Conservation (phyloP, 2,329 filamentous ascomycete genomes). For the Juglanconis juglandina region DNA sequence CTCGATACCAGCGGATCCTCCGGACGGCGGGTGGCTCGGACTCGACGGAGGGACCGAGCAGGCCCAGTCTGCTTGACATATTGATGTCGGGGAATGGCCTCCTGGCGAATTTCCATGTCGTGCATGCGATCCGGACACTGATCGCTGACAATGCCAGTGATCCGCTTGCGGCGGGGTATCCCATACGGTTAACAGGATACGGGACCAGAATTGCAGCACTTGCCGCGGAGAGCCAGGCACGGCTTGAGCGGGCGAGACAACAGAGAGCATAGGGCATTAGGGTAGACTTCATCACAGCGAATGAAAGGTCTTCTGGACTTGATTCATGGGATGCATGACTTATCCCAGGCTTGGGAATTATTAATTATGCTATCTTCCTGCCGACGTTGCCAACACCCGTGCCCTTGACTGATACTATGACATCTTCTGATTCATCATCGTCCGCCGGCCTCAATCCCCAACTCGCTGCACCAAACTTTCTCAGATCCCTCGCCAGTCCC, state of each 20-base stretch:
- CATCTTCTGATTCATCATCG: slow-evolving; percentile 64
- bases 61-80: slow-evolving; percentile 42
- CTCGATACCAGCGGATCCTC: slow-evolving; percentile 15
- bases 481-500: slow-evolving; percentile 77
- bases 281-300: slow-evolving; percentile 23
- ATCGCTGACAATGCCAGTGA: slow-evolving; percentile 41
- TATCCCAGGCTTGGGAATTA: slow-evolving; percentile 21
- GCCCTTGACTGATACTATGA: slow-evolving; percentile 88
- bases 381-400: slow-evolving; percentile 92
- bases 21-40: slow-evolving; percentile 21
- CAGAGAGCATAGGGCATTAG: slow-evolving; percentile 4
- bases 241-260: slow-evolving; percentile 23
- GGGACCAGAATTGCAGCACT: slow-evolving; percentile 51
- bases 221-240: slow-evolving; percentile 41
- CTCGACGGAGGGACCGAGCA: slow-evolving; percentile 26
- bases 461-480: slow-evolving; percentile 81
- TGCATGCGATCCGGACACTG: slow-evolving; percentile 46
- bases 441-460: slow-evolving; percentile 82
- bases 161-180: slow-evolving; percentile 41
- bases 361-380: slow-evolving; percentile 71
- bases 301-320: slow-evolving; percentile 23
- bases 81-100: slow-evolving; percentile 54
- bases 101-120: slow-evolving; percentile 51
- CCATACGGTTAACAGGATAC: slow-evolving; percentile 53
- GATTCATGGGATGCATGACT: not conserved